Conservation (phyloP, 352 stramenopile species). For the Phytophthora pseudosyringae region DNA sequence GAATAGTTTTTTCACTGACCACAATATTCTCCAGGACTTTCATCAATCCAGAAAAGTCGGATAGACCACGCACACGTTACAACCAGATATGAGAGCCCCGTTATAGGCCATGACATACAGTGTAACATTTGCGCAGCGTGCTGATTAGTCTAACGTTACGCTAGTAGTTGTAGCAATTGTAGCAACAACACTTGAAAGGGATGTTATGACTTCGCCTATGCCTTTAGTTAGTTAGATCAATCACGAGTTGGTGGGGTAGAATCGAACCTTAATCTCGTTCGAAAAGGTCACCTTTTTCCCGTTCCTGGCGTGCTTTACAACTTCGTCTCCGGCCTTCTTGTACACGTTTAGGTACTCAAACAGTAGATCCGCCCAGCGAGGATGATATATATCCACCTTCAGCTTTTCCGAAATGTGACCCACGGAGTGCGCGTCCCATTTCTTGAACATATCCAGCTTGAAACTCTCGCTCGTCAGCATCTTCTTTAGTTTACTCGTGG, state of each 20-base stretch:
- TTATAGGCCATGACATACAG: no score
- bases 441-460: neutral
- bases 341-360: neutral
- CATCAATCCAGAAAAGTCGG: no score
- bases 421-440: neutral
- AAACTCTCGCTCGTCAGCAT: conserved; percentile 3
- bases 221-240: no score
- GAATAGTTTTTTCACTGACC: no score
- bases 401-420: neutral
- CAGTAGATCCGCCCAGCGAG: neutral
- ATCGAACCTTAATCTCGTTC: neutral
- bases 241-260: neutral
- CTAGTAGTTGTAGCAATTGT: no score
- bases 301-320: neutral
- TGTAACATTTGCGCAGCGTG: no score
- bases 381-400: neutral
- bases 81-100: no score
- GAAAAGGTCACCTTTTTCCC: neutral
- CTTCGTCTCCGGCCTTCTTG: neutral
- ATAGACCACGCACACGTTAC: no score
- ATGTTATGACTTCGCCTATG: no score
- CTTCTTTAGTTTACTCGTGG: neutral
- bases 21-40: no score
- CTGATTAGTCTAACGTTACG: no score
- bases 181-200: no score